Percentiles rank a stretch among this genome's conserved stretches.
Conservation (phyloP, 1,139 yeast species). For the Schizosaccharomyces versatilis region DNA sequence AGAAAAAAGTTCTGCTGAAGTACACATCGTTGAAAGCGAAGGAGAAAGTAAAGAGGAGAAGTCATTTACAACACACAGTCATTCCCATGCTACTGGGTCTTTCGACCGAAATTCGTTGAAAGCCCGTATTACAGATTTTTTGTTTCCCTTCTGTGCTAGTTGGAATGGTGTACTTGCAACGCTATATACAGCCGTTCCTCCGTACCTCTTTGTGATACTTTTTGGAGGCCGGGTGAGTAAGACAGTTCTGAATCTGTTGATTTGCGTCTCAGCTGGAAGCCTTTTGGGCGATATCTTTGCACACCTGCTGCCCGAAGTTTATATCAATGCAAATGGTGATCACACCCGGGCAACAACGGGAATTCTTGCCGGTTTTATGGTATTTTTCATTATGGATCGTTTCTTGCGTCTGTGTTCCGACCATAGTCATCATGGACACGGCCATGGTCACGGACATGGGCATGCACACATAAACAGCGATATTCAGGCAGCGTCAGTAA, state of each 20-base stretch:
- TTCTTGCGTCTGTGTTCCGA: slow-evolving; percentile 27
- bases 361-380: slow-evolving; percentile 30
- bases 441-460: slow-evolving; percentile 21
- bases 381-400: slow-evolving; percentile 35
- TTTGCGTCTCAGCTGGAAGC: slow-evolving; percentile 51
- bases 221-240: slow-evolving; percentile 31
- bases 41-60: no score
- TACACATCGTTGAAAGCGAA: no score
- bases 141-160: slow-evolving; percentile 35
- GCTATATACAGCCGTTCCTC: slow-evolving; percentile 37
- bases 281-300: slow-evolving; percentile 45
- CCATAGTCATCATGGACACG: slow-evolving; percentile 22
- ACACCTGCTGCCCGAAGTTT: slow-evolving; percentile 43
- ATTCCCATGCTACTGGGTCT: no score
- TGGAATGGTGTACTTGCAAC: slow-evolving; percentile 42
- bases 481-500: no score
- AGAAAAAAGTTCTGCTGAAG: no score
- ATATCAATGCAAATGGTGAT: slow-evolving; percentile 29
- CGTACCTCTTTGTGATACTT: slow-evolving; percentile 30
- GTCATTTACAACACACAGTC: no score
- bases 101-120: no score
- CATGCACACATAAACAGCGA: no score
- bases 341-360: slow-evolving; percentile 24
- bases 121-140: slow-evolving; percentile 13
- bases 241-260: slow-evolving; percentile 27